Evolutionary conservation across 495 filamentous ascomycete species (phyloP).

Genomic region (Jackrogersella multiformis): DNA sequence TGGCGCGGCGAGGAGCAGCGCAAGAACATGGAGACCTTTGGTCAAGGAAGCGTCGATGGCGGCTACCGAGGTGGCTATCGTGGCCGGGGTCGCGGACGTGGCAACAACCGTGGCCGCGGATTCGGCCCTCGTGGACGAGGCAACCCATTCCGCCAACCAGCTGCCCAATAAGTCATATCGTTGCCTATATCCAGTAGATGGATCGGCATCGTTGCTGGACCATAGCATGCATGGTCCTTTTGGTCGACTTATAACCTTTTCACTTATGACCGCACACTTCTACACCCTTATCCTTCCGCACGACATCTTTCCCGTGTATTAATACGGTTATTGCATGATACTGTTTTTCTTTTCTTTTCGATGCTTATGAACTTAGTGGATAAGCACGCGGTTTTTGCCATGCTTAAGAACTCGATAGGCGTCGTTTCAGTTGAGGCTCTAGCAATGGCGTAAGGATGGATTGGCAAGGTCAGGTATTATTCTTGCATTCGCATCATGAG

Average conservation of each 20-base stretch:
- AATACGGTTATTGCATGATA: conserved; percentile 41
- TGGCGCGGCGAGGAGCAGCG: conserved; percentile 93
- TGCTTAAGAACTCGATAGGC: conserved; percentile 31
- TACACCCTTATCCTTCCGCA: not conserved
- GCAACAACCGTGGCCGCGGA: conserved; percentile 63
- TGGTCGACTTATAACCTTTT: not conserved
- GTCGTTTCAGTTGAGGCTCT: conserved; percentile 41
- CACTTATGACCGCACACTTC: not conserved
- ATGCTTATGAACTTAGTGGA: conserved; percentile 40
- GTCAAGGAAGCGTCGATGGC: conserved; percentile 93
- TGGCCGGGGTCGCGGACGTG: conserved; percentile 74
- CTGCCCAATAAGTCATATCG: conserved; percentile 41
- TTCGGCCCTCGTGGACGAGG: conserved; percentile 56
- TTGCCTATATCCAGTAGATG: not conserved
- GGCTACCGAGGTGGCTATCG: conserved; percentile 78
- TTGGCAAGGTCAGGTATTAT: conserved; percentile 35
- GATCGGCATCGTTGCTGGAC: not conserved
- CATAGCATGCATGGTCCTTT: not conserved
- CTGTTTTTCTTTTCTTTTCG: conserved; percentile 37
- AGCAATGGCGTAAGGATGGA: conserved; percentile 45
- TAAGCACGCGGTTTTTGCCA: conserved; percentile 42
- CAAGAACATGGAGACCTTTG: conserved; percentile 98
- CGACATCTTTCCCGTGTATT: conserved; percentile 41
- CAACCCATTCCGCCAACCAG: conserved; percentile 45
- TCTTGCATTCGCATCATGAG: conserved; percentile 43